Base-by-base conservation (phyloP, 2,329 filamentous ascomycete species). In the Ceratocystis diversiconidia region DNA sequence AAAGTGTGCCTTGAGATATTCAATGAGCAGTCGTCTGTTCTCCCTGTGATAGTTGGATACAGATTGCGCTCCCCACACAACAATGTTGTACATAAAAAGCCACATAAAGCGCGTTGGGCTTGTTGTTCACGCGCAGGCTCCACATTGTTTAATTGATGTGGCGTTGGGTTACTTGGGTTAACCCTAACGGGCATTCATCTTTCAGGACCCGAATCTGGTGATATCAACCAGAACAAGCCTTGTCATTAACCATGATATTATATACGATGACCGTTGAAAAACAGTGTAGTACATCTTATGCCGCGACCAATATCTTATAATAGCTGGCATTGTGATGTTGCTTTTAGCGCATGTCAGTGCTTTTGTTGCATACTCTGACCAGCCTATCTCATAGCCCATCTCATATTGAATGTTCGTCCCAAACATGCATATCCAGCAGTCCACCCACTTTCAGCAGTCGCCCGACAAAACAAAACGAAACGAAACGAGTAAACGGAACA, bases 61-160 rank as follows among this genome's bases (percentile, higher is more conserved):
- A 15, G 10, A 15, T 41, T 41, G 36, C 36, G 36, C 36, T 41
- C 4, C 36, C 30, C 30, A 32, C 30, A 6, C 28, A 30, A 30
- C 28, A 30, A 30, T 30, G 5, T 30, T 30, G 28, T 6, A 36
- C 36, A 41, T 41, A 15, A 41, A 41, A 41, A 52, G n/a, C 48
- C 48, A 52, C 48, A 17, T 12, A 48, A 62, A 32, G 8, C 41
- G 43, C 17, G 36, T 25, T 28, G 60, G n/a, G 17, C 12, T 22
- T 17, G 28, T 3, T 3, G 36, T 15, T 48, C 12, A 32, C 62
- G 62, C 50, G 62, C 25, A 25, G 15, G 28, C 48, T 32, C 62
- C 62, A 64, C 48, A 15, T 28, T 41, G 32, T 59, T 64, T 59
- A 64, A 64, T 41, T 64, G 48, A 57, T 59, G 62, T 64, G 62